These are phyloP conservation scores for Aspergillus tubingensis DNA, from an alignment of 2,329 filamentous ascomycete species.

Conservation along the genomic window DNA sequence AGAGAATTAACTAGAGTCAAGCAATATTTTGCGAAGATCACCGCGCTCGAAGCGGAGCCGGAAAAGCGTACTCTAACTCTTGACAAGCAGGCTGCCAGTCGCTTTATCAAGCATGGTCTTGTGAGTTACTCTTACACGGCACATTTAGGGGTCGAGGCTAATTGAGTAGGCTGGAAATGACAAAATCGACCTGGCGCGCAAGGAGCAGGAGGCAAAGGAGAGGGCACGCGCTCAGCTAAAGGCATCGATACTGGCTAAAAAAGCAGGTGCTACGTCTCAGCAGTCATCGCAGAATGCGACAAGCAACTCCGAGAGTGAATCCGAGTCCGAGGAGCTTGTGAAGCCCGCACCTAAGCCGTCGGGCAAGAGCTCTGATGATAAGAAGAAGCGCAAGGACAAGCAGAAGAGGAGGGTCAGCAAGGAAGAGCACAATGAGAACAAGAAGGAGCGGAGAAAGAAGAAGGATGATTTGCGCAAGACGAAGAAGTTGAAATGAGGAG, in stretches of 20 bases:
- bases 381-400: slow-evolving; percentile 33
- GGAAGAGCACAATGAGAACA: slow-evolving; percentile 28
- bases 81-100: slow-evolving; percentile 74
- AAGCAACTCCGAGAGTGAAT: slow-evolving; percentile 11
- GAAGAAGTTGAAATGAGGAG: slow-evolving; percentile 28
- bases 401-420: slow-evolving; percentile 31
- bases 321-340: slow-evolving; percentile 16
- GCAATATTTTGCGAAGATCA: slow-evolving; percentile 92
- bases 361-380: slow-evolving; percentile 14
- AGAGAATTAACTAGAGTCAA: slow-evolving; percentile 82
- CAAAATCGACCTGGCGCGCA: slow-evolving; percentile 53
- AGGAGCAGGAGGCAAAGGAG: slow-evolving; percentile 54
- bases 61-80: slow-evolving; percentile 60
- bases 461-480: slow-evolving; percentile 27
- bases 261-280: slow-evolving; percentile 30
- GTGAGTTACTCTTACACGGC: slow-evolving; percentile 49
- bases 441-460: slow-evolving; percentile 39
- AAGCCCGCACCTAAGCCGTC: slow-evolving; percentile 4
- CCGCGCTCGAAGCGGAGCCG: slow-evolving; percentile 67
- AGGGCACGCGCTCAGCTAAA: slow-evolving; percentile 53
- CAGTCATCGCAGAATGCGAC: slow-evolving; percentile 21
- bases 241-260: slow-evolving; percentile 47
- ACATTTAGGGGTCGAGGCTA: slow-evolving; percentile 16
- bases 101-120: slow-evolving; percentile 81
- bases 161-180: slow-evolving; percentile 49